Evolutionary conservation across 768 basidiomycete genomes (phyloP), one percentile per base, ranked within the genome.

Genomic region (Kwoniella botswanensis): DNA sequence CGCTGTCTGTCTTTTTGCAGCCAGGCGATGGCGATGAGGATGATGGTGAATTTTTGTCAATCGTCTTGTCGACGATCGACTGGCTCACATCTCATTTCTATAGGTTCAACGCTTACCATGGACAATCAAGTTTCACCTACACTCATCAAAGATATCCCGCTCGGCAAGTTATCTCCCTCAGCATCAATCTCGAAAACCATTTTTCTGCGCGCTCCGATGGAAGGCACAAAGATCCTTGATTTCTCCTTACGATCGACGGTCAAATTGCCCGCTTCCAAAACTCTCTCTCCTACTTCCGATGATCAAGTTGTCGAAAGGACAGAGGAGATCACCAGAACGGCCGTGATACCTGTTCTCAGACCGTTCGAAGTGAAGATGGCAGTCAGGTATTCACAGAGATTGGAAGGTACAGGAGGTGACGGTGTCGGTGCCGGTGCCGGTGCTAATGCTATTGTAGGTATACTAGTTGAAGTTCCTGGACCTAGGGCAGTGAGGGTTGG

Each of bases 181-280:
- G 86, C 85, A 1, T 88, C 85, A 44, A 85, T 85, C 2, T 73
- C 86, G 59, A 93, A 91, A 81, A 90, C 88, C 10, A 79, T 98
- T 46, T 85, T 87, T 75, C 85, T 96, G 44, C 83, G 86, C 52
- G 89, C 87, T 74, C 85, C 86, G 0, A 90, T 87, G 1, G 85
- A 88, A 1, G 92, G 91, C 1, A 88, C 91, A 63, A 88, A 93
- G 55, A 86, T 89, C 55, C 82, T 97, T 65, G 94, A 97, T 78
- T 85, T 96, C 44, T 94, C 93, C 0, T 84, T 95, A 44, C 90
- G 90, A 67, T 90, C 92, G 10, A 86, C 85, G 4, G 18, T 69
- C 24, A 72, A 77, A 2, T 21, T 72, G 6, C 79, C 42, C 6
- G 22, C 58, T n/a, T 26, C 87, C 26, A 67, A 29, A 5, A 42